Conservation (phyloP, 805 yeast genomes). For the Hemisphaericaspora nanyangensis region DNA sequence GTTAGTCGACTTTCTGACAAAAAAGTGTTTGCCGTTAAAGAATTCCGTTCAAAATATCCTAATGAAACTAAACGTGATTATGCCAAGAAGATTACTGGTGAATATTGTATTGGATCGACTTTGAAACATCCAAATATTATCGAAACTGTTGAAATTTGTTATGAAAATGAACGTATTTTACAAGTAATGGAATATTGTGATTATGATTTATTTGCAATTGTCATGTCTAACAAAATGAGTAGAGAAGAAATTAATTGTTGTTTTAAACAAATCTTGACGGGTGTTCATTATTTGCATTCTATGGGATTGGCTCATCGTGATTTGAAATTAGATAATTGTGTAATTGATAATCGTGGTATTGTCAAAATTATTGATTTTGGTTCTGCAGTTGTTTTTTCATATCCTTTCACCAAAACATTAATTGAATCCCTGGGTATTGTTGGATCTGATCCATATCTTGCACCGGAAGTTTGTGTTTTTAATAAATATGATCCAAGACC, state of each 20-base stretch:
- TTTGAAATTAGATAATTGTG: conserved; percentile 80
- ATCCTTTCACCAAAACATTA: conserved; percentile 61
- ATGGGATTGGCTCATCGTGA: conserved; percentile 83
- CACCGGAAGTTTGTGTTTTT: conserved; percentile 70
- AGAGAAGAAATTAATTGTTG: conserved; percentile 81
- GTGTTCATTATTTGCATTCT: conserved; percentile 69
- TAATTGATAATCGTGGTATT: conserved; percentile 68
- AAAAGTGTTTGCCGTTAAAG: conserved; percentile 77
- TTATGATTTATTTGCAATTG: conserved; percentile 79
- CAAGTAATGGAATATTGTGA: conserved; percentile 97
- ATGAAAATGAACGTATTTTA: conserved; percentile 64
- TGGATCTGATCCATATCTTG: conserved; percentile 83
- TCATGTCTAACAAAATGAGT: conserved; percentile 81
- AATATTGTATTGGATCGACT: conserved; percentile 81
- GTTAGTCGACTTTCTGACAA: conserved; percentile 66
- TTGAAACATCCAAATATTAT: conserved; percentile 78
- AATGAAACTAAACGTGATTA: conserved; percentile 72
- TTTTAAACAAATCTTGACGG: conserved; percentile 67
- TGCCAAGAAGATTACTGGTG: conserved; percentile 86
- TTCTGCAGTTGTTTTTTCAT: conserved; percentile 75
- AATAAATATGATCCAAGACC: conserved; percentile 68
- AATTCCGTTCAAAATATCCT: conserved; percentile 68
- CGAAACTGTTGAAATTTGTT: conserved; percentile 72
- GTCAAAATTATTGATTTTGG: conserved; percentile 81
- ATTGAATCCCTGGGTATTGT: conserved; percentile 72